Percentiles rank a stretch among this genome's conserved stretches.
phyloP scores from a whole-genome alignment of 2,329 filamentous ascomycete genomes.

The Sporothrix sp. region DNA sequence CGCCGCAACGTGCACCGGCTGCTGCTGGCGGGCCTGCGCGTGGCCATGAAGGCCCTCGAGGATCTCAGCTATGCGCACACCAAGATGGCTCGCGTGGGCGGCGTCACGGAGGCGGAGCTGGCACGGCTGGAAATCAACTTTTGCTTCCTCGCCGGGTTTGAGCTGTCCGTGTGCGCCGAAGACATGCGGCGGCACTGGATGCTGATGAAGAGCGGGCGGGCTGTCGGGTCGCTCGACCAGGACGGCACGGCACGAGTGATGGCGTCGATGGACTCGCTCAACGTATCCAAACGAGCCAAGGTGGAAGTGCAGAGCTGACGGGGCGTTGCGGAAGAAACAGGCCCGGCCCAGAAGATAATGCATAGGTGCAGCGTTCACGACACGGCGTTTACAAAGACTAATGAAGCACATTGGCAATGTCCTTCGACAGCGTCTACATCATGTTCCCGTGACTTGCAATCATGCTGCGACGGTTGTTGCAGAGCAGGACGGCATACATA shows the following conservation, averaged over 20 bases:
- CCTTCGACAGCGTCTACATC: too few relatives aligned
- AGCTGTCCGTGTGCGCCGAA: constrained; percentile 55
- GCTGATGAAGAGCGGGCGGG: constrained; percentile 37
- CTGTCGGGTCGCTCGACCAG: constrained; percentile 16
- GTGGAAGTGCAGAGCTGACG: constrained; percentile 17
- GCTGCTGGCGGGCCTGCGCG: constrained; percentile 70
- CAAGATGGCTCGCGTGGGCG: constrained; percentile 78
- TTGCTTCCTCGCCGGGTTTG: constrained; percentile 78
- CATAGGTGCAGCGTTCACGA: too few relatives aligned
- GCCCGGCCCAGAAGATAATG: too few relatives aligned
- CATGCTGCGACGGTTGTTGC: too few relatives aligned
- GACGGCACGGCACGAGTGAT: constrained; percentile 13
- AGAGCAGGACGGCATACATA: too few relatives aligned
- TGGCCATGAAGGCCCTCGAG: constrained; percentile 92
- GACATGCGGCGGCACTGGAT: constrained; percentile 57
- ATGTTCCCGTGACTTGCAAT: too few relatives aligned
- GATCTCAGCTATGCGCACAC: constrained; percentile 80
- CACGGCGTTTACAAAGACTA: too few relatives aligned
- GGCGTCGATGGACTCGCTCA: constrained; percentile 8
- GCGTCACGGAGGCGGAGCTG: constrained; percentile 73
- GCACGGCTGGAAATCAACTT: constrained; percentile 81
- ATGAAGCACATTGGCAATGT: too few relatives aligned
- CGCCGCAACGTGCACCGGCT: constrained; percentile 78
- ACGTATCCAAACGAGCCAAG: neutral
- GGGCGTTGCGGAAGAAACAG: constrained; percentile 14